Conservation (phyloP, 805 yeast species). For the Ogataea parapolymorpha region DNA sequence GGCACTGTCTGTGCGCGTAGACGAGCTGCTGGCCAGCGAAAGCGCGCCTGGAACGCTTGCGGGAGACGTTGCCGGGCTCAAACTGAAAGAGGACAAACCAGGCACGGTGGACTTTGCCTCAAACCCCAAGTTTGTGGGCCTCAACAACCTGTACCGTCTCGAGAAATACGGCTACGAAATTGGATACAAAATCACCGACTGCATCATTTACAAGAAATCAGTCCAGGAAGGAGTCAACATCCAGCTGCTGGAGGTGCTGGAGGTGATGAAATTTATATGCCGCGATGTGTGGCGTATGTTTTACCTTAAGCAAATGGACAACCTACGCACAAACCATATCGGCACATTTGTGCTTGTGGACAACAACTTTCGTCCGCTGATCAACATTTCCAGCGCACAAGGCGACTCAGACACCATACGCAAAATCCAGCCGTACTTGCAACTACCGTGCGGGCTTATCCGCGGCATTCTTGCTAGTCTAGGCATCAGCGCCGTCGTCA, state of each 20-base stretch:
- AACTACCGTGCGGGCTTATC: slow-evolving; percentile 75
- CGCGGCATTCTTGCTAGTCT: slow-evolving; percentile 68
- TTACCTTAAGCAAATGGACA: slow-evolving; percentile 86
- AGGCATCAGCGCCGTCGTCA: slow-evolving; percentile 63
- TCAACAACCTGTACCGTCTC: slow-evolving; percentile 55
- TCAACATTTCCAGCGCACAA: slow-evolving; percentile 44
- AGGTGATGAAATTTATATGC: slow-evolving; percentile 88
- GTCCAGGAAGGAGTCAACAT: slow-evolving; percentile 21
- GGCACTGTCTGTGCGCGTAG: slow-evolving; percentile 66
- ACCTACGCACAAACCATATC: slow-evolving; percentile 86
- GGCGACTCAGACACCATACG: slow-evolving; percentile 43
- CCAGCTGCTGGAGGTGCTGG: slow-evolving; percentile 58
- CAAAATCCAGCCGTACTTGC: slow-evolving; percentile 49
- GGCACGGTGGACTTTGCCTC: slow-evolving; percentile 41
- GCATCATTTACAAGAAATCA: slow-evolving; percentile 26
- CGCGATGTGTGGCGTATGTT: slow-evolving; percentile 85
- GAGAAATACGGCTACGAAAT: slow-evolving; percentile 65
- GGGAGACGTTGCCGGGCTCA: slow-evolving; percentile 12
- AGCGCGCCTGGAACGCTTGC: slow-evolving; percentile 6
- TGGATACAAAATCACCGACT: slow-evolving; percentile 33
- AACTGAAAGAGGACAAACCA: slow-evolving; percentile 17
- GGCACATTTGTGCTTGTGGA: slow-evolving; percentile 81
- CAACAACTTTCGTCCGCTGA: slow-evolving; percentile 53
- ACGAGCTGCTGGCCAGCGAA: slow-evolving; percentile 40
- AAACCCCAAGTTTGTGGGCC: slow-evolving; percentile 36